phyloP scores from a whole-genome alignment of 1,284 basidiomycete species.

The Leccinum pallidistipes region DNA sequence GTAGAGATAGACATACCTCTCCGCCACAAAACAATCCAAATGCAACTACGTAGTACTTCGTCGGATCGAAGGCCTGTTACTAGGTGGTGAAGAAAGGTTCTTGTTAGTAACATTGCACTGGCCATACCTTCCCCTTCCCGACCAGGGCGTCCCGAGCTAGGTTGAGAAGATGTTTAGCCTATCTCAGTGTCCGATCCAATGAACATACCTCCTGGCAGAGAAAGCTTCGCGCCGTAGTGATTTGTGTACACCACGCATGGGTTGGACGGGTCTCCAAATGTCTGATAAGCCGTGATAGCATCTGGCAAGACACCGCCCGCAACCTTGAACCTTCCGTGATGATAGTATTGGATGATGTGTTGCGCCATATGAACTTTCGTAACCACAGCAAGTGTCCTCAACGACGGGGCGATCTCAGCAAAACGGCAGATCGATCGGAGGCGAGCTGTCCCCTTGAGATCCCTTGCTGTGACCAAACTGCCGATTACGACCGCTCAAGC shows the following conservation, averaged over 20 bases:
- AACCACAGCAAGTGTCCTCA: not conserved
- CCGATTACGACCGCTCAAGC: not conserved
- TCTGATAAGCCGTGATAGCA: conserved; percentile 24
- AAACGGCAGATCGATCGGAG: not conserved
- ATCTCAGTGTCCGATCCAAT: not conserved
- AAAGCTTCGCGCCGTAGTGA: conserved; percentile 25
- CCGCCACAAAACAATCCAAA: conserved; percentile 57
- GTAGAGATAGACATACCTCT: conserved; percentile 40
- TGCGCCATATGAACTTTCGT: conserved; percentile 10
- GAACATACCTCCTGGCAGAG: conserved; percentile 17
- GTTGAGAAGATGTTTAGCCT: conserved; percentile 7
- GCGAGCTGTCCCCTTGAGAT: not conserved
- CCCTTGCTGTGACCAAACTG: not conserved
- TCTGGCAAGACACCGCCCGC: conserved; percentile 25
- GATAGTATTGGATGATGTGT: conserved; percentile 15
- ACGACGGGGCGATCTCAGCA: not conserved
- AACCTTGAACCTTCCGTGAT: conserved; percentile 25
- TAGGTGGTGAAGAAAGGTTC: not conserved
- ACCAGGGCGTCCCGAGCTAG: conserved; percentile 48
- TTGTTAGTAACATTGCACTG: not conserved
- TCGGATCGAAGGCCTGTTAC: conserved; percentile 45
- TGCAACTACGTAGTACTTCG: conserved; percentile 53
- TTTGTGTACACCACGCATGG: conserved; percentile 23
- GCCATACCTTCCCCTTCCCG: conserved; percentile 44
- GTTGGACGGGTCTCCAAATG: conserved; percentile 21